A percentile compares a stretch with the other conserved stretches of the same genome.
Evolutionary conservation across 2,329 filamentous ascomycete species (phyloP).

Genomic region (Calonectria hongkongensis): DNA sequence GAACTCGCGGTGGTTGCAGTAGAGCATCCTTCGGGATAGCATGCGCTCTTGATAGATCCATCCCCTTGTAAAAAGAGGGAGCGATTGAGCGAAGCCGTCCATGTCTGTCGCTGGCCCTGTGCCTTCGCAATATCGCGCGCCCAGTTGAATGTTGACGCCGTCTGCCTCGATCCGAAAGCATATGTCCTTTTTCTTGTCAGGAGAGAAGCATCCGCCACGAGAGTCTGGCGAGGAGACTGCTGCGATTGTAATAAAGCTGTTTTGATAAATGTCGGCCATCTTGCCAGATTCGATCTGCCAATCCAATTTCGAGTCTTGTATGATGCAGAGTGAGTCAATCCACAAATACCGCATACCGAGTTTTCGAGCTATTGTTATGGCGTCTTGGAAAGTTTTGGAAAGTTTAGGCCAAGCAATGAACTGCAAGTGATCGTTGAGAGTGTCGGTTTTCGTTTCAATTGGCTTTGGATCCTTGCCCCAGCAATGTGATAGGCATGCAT

Average conservation of each 20-base stretch:
- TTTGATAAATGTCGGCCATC: slow-evolving; percentile 26
- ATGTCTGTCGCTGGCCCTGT: background rate
- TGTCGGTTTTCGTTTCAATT: background rate
- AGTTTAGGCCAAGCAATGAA: background rate
- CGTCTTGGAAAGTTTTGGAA: slow-evolving; percentile 31
- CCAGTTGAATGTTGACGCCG: background rate
- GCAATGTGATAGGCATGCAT: slow-evolving; percentile 33
- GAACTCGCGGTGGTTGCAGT: slow-evolving; percentile 44
- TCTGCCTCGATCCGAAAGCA: background rate
- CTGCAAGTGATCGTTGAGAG: background rate
- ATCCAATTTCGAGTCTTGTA: slow-evolving; percentile 19
- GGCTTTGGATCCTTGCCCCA: slow-evolving; percentile 25
- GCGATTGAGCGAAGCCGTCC: background rate
- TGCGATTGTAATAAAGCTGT: slow-evolving; percentile 23
- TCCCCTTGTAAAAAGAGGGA: slow-evolving; percentile 32
- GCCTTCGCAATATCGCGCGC: slow-evolving; percentile 12
- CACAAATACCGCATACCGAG: slow-evolving; percentile 20
- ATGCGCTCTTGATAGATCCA: slow-evolving; percentile 52
- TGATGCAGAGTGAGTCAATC: slow-evolving; percentile 30
- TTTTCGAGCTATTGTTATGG: slow-evolving; percentile 6
- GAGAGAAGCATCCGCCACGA: slow-evolving; percentile 27
- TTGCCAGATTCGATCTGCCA: slow-evolving; percentile 33
- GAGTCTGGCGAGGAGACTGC: slow-evolving; percentile 6
- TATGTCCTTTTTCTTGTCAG: slow-evolving; percentile 6
- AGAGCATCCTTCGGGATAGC: slow-evolving; percentile 46